Conservation (phyloP, 164 flowering plant species). For the Pachysandra terminalis region DNA sequence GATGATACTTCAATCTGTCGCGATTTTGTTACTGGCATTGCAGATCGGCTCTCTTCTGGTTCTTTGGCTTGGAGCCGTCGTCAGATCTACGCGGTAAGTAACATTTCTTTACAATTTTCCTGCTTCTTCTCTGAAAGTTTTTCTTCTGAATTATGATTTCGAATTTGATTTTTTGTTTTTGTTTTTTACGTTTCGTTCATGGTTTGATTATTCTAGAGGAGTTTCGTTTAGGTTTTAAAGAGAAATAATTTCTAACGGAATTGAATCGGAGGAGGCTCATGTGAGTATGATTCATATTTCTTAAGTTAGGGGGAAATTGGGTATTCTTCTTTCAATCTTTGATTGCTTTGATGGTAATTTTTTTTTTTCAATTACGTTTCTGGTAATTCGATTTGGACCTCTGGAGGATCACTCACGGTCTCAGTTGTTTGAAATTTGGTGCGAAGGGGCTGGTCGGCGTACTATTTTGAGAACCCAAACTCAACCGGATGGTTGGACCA, state of each 20-base stretch:
- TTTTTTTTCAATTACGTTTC: too few relatives aligned
- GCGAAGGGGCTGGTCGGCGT: too few relatives aligned
- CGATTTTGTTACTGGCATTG: slow-evolving; percentile 49
- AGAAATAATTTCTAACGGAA: background rate
- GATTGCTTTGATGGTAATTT: too few relatives aligned
- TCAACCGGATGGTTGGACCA: too few relatives aligned
- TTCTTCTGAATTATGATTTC: too few relatives aligned
- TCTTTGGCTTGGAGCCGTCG: slow-evolving; percentile 63
- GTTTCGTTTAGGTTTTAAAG: background rate
- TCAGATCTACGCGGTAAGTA: slow-evolving; percentile 56
- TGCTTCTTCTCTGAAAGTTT: too few relatives aligned
- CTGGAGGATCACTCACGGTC: too few relatives aligned
- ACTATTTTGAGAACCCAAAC: too few relatives aligned
- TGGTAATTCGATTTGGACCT: too few relatives aligned
- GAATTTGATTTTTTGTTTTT: background rate
- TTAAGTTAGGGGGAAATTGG: background rate
- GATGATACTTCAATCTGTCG: slow-evolving; percentile 19
- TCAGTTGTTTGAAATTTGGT: too few relatives aligned
- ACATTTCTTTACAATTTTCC: background rate
- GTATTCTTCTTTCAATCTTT: background rate
- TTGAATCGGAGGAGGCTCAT: background rate
- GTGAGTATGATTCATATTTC: background rate
- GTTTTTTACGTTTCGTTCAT: background rate
- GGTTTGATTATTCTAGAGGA: background rate
- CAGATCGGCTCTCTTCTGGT: slow-evolving; percentile 46